phyloP scores from a whole-genome alignment of 169 alveolate species.

The Babesia bigemina region DNA sequence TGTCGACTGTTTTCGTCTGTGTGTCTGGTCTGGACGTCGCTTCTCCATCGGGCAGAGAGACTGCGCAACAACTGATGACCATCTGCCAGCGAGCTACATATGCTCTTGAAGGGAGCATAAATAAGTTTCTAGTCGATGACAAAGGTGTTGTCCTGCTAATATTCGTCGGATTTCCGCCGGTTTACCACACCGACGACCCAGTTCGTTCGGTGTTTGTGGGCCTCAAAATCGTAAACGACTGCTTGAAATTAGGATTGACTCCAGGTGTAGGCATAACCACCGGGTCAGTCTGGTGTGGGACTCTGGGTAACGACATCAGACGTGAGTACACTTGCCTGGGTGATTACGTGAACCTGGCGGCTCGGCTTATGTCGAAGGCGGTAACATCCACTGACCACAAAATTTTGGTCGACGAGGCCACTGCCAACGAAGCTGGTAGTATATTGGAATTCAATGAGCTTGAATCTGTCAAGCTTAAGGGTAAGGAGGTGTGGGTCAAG shows the following conservation, averaged over 20 bases:
- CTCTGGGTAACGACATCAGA: constrained; percentile 80
- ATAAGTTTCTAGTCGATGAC: constrained; percentile 82
- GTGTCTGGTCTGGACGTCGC: constrained; percentile 75
- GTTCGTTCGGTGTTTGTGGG: constrained; percentile 79
- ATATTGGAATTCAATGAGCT: constrained; percentile 71
- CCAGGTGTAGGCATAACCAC: constrained; percentile 83
- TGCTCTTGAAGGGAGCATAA: constrained; percentile 76
- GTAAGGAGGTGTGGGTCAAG: constrained; percentile 72
- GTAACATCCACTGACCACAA: constrained; percentile 55
- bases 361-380: constrained; percentile 73
- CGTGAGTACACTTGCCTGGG: constrained; percentile 84
- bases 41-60: constrained; percentile 68
- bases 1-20: constrained; percentile 78
- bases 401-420: constrained; percentile 73
- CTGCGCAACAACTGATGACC: constrained; percentile 54
- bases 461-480: constrained; percentile 78
- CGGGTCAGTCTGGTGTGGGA: constrained; percentile 85
- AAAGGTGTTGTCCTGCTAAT: constrained; percentile 79
- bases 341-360: constrained; percentile 80
- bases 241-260: constrained; percentile 71
- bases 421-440: constrained; percentile 71
- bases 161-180: constrained; percentile 85
- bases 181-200: constrained; percentile 82
- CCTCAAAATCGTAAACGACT: constrained; percentile 70
- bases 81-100: constrained; percentile 59